Base-by-base conservation (phyloP, 306 rosid species). In the Heteromeles arbutifolia region DNA sequence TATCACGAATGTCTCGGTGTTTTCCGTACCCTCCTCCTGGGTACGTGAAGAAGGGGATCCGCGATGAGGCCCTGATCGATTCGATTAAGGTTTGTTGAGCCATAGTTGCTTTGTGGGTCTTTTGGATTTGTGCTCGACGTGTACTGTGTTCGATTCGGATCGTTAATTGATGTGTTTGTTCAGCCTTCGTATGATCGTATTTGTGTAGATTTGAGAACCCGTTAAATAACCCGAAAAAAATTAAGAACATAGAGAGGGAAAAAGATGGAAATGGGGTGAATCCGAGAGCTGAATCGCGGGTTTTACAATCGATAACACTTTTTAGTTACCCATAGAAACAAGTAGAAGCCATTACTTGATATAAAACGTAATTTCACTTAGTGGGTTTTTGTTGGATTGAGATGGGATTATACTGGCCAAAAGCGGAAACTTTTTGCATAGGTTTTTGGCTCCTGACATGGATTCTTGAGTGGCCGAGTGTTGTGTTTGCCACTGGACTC, bases 71-170 rank as follows among this genome's bases (percentile, higher is more conserved):
- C 73, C 73, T 57, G 74, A 63, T 77, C 81, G 84, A 81, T 53
- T 77, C 81, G 84, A 76, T 77, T 76, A 81, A 81, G 84, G 84
- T 77, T 81, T 63, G 81, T 80, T 74, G 83, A 74, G 83, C 75
- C 15, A 74, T 67, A 74, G 25, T 41, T 34, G 58, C 24, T 80
- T 57, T 80, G 65, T 80, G 70, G 81, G 70, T 79, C 65, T 79
- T 48, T 79, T 79, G 82, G 22, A 74, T 73, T 66, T 79, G 65
- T 73, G 83, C 83, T 80, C 79, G 75, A 80, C 83, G 44, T 14
- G 8, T 73, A 13, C 70, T 80, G 53, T 67, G 52, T 74, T 59
- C 75, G 79, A 68, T 74, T 69, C 50, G 73, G 39, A 53, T 70
- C 63, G 21, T 66, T 65, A 25, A 48, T 72, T 41, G 67, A 69